These are phyloP conservation scores for Pugionium dolabratum DNA, from an alignment of 345 rosid genomes.

Conservation along the genomic window DNA sequence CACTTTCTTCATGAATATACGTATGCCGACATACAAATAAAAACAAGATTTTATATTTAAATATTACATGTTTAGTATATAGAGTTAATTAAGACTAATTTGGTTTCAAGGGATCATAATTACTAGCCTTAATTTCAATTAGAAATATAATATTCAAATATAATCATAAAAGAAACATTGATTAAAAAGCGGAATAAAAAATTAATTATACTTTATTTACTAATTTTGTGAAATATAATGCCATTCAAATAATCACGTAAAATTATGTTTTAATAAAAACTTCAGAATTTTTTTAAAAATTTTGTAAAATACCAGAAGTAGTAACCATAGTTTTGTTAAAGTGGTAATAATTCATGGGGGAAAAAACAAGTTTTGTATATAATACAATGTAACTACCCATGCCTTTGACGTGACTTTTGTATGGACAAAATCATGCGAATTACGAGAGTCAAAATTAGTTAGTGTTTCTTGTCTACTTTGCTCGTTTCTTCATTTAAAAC, in stretches of 20 bases:
- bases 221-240: neutral
- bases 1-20: neutral
- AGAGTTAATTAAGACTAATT: no score
- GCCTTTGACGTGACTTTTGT: constrained; percentile 32
- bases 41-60: neutral
- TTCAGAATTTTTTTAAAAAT: neutral
- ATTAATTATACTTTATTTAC: neutral
- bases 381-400: neutral
- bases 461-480: constrained; percentile 34
- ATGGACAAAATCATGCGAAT: constrained; percentile 39
- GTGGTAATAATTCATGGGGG: constrained; percentile 12
- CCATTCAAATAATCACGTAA: neutral
- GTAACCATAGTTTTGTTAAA: constrained; percentile 34
- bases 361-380: neutral
- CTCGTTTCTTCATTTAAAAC: neutral
- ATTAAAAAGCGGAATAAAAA: neutral
- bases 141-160: no score
- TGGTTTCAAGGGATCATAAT: no score
- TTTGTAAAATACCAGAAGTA: constrained; percentile 22
- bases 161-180: no score
- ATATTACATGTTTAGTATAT: no score
- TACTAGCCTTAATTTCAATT: no score
- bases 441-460: constrained; percentile 36
- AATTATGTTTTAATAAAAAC: neutral
- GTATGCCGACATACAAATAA: constrained; percentile 18